Base-by-base conservation (phyloP, 1,139 yeast species). In the Suhomyces bolitotheri region DNA sequence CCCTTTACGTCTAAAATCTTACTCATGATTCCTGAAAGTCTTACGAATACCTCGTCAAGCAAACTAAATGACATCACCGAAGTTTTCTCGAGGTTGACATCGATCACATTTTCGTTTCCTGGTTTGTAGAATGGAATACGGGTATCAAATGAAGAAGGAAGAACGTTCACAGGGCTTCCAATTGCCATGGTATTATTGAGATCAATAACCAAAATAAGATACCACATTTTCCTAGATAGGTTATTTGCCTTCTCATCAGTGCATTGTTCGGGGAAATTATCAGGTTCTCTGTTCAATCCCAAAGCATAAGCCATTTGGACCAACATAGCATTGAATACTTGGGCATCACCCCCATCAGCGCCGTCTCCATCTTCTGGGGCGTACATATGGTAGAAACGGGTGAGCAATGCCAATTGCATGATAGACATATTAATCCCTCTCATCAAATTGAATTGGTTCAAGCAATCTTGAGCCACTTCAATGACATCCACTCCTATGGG, bases 361-460 rank as follows among this genome's bases (percentile, higher is more conserved):
- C 67, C 71, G 41, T 69, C 73, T 5, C 80, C 78, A 46, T 75
- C 80, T 47, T 75, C 80, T 2, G 79, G 80, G 0, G 80, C 70
- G 45, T 61, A 56, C 12, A 53, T 49, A 33, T 67, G 67, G 46
- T 75, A 76, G 16, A 61, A 45, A 25, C 73, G 54, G 19, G 65
- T 47, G 34, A 62, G 52, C 12, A 70, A 47, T 0, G 72, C 64
- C 31, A 78, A 67, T 46, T 78, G 83, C 37, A 80, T 61, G 7
- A 77, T 68, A 0, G 73, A 66, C 15, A 79, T 48, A 10, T 75
- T 71, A 13, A 77, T 71, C 36, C 74, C 66, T 31, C 65, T 51
- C 48, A 63, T 49, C 13, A 67, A 44, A 34, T 67, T 60, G 43
- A 70, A 70, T 39, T 64, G 67, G 30, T 58, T 56, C 17, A 69